Evolutionary conservation across 83 land plant species (phyloP).

Genomic region (Diphasiastrum complanatum): DNA sequence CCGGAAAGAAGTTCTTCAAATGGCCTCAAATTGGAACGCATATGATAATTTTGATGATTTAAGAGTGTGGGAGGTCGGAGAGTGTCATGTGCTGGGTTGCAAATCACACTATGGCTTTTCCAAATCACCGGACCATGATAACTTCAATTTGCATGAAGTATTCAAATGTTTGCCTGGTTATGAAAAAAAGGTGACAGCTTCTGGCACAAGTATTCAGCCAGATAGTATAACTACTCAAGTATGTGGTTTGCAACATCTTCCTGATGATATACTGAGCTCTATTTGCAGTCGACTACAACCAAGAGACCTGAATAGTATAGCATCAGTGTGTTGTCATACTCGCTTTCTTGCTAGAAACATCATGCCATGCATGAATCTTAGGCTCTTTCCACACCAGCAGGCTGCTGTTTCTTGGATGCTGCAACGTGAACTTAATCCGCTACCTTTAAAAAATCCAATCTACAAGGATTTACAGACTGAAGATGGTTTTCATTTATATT

Average conservation of each 20-base stretch:
- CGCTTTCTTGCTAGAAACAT: slow-evolving; percentile 53
- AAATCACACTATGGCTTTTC: slow-evolving; percentile 32
- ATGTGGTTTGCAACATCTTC: slow-evolving; percentile 55
- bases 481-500: slow-evolving; percentile 66
- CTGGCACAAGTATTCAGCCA: slow-evolving; percentile 37
- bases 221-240: slow-evolving; percentile 12
- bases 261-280: slow-evolving; percentile 63
- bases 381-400: slow-evolving; percentile 85
- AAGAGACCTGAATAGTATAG: slow-evolving; percentile 57
- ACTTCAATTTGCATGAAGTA: slow-evolving; percentile 76
- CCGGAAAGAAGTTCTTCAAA: slow-evolving; percentile 39
- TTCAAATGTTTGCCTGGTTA: slow-evolving; percentile 67
- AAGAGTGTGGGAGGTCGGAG: slow-evolving; percentile 44
- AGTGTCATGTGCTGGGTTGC: slow-evolving; percentile 78
- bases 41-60: slow-evolving; percentile 10
- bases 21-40: slow-evolving; percentile 1
- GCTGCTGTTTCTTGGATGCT: slow-evolving; percentile 95
- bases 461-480: slow-evolving; percentile 51
- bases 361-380: slow-evolving; percentile 85
- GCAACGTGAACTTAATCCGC: slow-evolving; percentile 54
- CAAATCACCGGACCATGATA: slow-evolving; percentile 25
- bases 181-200: slow-evolving; percentile 18
- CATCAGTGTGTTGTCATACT: slow-evolving; percentile 67
- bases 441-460: slow-evolving; percentile 58
- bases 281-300: slow-evolving; percentile 51